phyloP scores from a whole-genome alignment of 345 rosid species.

The Arabidopsis suecica region DNA sequence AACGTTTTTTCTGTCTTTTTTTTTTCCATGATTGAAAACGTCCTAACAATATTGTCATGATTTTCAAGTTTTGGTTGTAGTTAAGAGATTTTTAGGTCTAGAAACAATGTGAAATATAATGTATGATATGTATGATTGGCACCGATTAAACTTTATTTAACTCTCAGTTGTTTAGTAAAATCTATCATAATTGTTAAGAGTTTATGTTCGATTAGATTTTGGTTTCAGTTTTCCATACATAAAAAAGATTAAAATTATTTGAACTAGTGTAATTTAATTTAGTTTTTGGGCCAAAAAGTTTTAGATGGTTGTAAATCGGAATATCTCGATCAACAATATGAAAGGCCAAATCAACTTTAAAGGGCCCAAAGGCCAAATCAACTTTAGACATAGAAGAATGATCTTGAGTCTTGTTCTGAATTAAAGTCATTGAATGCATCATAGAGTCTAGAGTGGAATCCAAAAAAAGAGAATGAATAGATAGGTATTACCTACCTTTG shows the following conservation, averaged over 20 bases:
- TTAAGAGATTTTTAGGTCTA: too few species aligned
- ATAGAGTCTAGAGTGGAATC: neutral
- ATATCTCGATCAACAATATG: neutral
- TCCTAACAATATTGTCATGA: neutral
- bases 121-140: too few species aligned
- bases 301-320: neutral
- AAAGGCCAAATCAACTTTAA: neutral
- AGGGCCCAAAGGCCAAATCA: neutral
- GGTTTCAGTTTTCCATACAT: neutral
- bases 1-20: neutral
- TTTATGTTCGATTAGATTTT: neutral
- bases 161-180: too few species aligned
- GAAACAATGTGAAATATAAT: too few species aligned
- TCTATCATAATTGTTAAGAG: too few species aligned
- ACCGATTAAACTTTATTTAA: too few species aligned
- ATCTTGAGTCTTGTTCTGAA: neutral
- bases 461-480: neutral
- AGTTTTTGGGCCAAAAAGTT: neutral
- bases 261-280: neutral
- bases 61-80: neutral
- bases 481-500: constrained; percentile 49
- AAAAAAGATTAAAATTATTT: neutral
- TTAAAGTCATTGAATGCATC: neutral
- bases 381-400: neutral
- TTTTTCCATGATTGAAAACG: neutral